phyloP scores from a whole-genome alignment of 129 eudicot species.

The Flaveria linearis region DNA sequence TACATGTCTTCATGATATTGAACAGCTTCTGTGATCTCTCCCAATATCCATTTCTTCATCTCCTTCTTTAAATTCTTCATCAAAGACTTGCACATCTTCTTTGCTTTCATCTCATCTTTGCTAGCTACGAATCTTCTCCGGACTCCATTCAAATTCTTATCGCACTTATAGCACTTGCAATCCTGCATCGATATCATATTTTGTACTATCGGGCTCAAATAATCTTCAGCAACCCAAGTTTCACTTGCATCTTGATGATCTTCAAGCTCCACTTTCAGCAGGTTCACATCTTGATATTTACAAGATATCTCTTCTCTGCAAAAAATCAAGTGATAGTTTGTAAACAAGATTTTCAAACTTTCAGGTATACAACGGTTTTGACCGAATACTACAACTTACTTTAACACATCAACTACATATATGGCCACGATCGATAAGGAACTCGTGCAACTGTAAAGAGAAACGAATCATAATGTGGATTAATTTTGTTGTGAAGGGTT shows the following conservation, averaged over 20 bases:
- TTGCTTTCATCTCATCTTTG: not conserved
- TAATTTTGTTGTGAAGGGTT: not conserved
- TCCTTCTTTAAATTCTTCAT: not conserved
- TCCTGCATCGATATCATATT: not conserved
- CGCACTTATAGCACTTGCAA: not conserved
- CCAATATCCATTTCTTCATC: not conserved
- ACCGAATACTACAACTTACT: constrained; percentile 21
- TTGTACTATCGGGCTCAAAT: not conserved
- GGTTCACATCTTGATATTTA: constrained; percentile 55
- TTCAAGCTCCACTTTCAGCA: constrained; percentile 52
- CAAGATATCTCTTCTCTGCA: constrained; percentile 75
- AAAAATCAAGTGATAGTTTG: not conserved
- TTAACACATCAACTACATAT: constrained; percentile 47
- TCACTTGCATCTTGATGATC: not conserved
- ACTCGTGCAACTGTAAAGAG: constrained; percentile 54
- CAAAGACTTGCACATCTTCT: not conserved
- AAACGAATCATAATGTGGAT: not conserved
- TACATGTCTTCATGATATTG: not conserved
- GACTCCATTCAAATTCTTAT: not conserved
- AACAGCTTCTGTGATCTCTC: not conserved
- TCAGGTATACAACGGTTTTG: not conserved
- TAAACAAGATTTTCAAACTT: not conserved
- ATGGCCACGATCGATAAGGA: constrained; percentile 61
- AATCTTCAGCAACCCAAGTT: not conserved
- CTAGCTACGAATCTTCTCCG: not conserved